These are phyloP conservation scores for Mortierella sp. DNA, from an alignment of 371 early-diverging fungal species.

Conservation along the genomic window DNA sequence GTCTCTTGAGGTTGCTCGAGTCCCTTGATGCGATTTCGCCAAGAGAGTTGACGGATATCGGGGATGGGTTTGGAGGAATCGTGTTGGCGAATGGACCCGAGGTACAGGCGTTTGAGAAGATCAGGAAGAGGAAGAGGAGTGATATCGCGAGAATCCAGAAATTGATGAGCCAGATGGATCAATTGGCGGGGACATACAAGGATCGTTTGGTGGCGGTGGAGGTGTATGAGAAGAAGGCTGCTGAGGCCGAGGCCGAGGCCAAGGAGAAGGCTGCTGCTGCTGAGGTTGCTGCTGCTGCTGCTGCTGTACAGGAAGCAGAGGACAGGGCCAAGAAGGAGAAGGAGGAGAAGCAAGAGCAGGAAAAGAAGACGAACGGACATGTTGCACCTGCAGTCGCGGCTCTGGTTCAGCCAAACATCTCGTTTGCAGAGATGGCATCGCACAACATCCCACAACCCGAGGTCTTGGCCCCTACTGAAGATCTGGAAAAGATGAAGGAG, in stretches of 20 bases:
- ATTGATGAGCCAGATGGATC: constrained; percentile 45
- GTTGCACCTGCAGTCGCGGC: constrained; percentile 10
- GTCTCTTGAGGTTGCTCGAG: constrained; percentile 36
- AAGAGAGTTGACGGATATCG: constrained; percentile 49
- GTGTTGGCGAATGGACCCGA: constrained; percentile 30
- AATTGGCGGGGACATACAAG: constrained; percentile 30
- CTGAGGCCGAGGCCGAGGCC: constrained; percentile 19
- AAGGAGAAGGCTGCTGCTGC: constrained; percentile 7
- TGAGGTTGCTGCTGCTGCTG: not conserved
- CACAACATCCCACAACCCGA: constrained; percentile 23
- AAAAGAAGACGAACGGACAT: constrained; percentile 7
- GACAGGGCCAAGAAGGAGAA: constrained; percentile 20
- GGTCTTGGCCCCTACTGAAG: constrained; percentile 31
- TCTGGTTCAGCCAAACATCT: constrained; percentile 34
- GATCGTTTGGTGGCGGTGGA: constrained; percentile 35
- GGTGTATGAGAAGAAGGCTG: constrained; percentile 31
- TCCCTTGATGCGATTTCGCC: constrained; percentile 46
- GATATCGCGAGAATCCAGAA: constrained; percentile 38
- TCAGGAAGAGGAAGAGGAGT: constrained; percentile 43
- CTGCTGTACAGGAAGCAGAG: constrained; percentile 9
- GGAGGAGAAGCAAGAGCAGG: constrained; percentile 10
- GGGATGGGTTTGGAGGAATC: constrained; percentile 39
- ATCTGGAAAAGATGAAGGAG: constrained; percentile 52
- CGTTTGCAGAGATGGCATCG: constrained; percentile 41
- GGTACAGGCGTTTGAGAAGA: constrained; percentile 47